Evolutionary conservation across 768 basidiomycete species (phyloP), one percentile per base, ranked within the genome.

Genomic region (Floccularia luteovirens): DNA sequence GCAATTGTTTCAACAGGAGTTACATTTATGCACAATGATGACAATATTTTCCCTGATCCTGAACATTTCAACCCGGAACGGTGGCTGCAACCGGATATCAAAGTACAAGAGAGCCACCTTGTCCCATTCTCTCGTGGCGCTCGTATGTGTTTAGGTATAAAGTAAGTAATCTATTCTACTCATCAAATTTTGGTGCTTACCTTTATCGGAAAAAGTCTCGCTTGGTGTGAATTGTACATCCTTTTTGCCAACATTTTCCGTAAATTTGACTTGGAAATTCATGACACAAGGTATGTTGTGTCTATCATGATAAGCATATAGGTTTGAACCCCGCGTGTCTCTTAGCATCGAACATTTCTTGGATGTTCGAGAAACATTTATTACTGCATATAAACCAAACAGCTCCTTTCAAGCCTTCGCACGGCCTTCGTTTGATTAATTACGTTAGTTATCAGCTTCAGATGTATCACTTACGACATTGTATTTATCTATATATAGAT

Each of bases 401-500:
- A n/a, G n/a, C n/a, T n/a, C n/a, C n/a, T n/a, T n/a, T n/a, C n/a
- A n/a, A n/a, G n/a, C n/a, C n/a, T n/a, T n/a, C n/a, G n/a, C n/a
- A n/a, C n/a, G n/a, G n/a, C n/a, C n/a, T n/a, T n/a, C n/a, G n/a
- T n/a, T n/a, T n/a, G n/a, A n/a, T n/a, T n/a, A n/a, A n/a, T n/a
- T n/a, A n/a, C n/a, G n/a, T n/a, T n/a, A n/a, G n/a, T n/a, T n/a
- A n/a, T n/a, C n/a, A n/a, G n/a, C n/a, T n/a, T n/a, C n/a, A n/a
- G n/a, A n/a, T n/a, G n/a, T n/a, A n/a, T n/a, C n/a, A n/a, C n/a
- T n/a, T n/a, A n/a, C n/a, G n/a, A n/a, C n/a, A n/a, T n/a, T n/a
- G n/a, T n/a, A 20, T 55, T 43, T 45, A 12, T 30, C n/a, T 24
- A 35, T 24, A 38, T 14, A 20, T 43, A 35, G 33, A 35, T n/a